phyloP scores from a whole-genome alignment of 2,329 filamentous ascomycete species.

The Verticillium isaacii region DNA sequence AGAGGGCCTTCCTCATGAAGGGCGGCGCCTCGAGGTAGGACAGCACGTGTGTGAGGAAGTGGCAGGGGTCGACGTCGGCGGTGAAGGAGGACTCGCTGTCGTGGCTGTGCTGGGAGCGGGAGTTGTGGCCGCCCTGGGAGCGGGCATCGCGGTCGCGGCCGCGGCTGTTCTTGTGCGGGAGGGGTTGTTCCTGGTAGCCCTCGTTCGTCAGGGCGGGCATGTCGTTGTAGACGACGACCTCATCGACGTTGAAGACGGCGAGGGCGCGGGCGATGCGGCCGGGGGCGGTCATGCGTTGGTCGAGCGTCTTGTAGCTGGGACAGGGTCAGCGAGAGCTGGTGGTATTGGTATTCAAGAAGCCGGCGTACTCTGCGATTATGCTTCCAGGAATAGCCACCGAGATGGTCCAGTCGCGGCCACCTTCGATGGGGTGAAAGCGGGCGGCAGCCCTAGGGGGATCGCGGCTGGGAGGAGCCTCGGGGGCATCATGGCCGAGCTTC shows the following conservation, averaged over 20 bases:
- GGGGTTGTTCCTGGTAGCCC: background rate
- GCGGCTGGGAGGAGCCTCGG: slow-evolving; percentile 26
- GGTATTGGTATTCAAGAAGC: background rate
- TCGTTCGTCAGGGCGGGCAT: slow-evolving; percentile 12
- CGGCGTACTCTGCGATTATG: slow-evolving; percentile 64
- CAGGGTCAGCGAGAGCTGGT: too few relatives aligned
- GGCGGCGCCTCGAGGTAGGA: slow-evolving; percentile 82
- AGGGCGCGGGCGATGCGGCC: slow-evolving; percentile 76
- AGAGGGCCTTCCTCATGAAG: slow-evolving; percentile 71
- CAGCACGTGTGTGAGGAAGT: slow-evolving; percentile 75
- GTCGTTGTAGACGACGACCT: slow-evolving; percentile 79
- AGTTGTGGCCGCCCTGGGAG: slow-evolving; percentile 1
- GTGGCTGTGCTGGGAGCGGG: background rate
- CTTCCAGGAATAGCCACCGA: slow-evolving; percentile 76
- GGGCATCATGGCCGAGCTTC: slow-evolving; percentile 32
- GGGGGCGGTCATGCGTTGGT: slow-evolving; percentile 68
- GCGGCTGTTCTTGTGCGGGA: background rate
- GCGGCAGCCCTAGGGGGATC: slow-evolving; percentile 57
- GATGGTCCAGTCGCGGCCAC: slow-evolving; percentile 66
- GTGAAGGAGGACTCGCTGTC: slow-evolving; percentile 33
- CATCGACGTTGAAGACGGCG: slow-evolving; percentile 79
- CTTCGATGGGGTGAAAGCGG: slow-evolving; percentile 58
- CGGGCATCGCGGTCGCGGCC: background rate
- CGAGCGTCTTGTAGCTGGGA: slow-evolving; percentile 62
- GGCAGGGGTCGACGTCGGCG: slow-evolving; percentile 68